Conservation (phyloP, 2,329 filamentous ascomycete species). For the Sporothrix pseudoabietina region DNA sequence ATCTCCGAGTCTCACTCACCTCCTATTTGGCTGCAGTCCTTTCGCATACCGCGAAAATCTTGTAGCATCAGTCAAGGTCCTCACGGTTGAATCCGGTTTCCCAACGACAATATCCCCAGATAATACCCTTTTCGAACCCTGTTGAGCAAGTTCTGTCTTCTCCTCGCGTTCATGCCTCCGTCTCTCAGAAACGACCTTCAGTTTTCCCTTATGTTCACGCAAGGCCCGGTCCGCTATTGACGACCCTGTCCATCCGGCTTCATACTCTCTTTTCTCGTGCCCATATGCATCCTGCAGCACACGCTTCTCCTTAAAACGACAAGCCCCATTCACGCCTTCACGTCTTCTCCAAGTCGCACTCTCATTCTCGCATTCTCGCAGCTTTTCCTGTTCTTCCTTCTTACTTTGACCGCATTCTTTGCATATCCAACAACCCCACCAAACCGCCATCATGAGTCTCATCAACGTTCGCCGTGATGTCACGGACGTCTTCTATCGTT, state of each 20-base stretch:
- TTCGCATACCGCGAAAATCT: constrained; percentile 93
- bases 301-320: constrained; percentile 26
- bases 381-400: background rate
- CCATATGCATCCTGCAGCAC: constrained; percentile 23
- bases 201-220: constrained; percentile 60
- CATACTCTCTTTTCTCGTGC: background rate
- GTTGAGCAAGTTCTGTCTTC: constrained; percentile 30
- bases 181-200: constrained; percentile 54
- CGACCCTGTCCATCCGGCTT: constrained; percentile 44
- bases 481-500: constrained; percentile 98
- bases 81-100: constrained; percentile 72
- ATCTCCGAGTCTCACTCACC: constrained; percentile 89
- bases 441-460: constrained; percentile 80
- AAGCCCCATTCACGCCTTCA: constrained; percentile 5
- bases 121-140: constrained; percentile 1
- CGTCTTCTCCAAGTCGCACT: background rate
- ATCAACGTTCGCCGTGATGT: constrained; percentile 99
- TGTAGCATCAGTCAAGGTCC: constrained; percentile 86
- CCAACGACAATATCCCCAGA: constrained; percentile 26
- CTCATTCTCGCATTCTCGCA: background rate
- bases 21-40: constrained; percentile 94
- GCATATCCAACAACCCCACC: constrained; percentile 33
- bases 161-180: constrained; percentile 58
- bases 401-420: background rate
- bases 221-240: constrained; percentile 58